These are phyloP conservation scores for Hygrophoropsis aurantiaca DNA, from an alignment of 768 basidiomycete species.

Conservation along the genomic window DNA sequence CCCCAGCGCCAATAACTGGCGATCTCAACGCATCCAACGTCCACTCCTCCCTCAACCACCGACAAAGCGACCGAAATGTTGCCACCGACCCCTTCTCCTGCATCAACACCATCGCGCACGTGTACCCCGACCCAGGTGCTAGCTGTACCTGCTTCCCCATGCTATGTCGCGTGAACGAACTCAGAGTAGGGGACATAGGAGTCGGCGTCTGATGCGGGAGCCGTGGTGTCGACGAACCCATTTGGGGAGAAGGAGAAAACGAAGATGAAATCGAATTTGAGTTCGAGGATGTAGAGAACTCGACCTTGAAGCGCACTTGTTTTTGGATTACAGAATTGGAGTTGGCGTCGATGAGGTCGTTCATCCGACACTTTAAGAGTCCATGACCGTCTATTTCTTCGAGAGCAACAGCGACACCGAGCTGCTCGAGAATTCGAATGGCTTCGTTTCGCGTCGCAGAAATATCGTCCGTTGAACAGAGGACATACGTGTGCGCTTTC, in stretches of 20 bases:
- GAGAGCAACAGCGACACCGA: slow-evolving; percentile 63
- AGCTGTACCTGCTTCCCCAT: slow-evolving; percentile 25
- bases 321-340: slow-evolving; percentile 55
- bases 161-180: slow-evolving; percentile 24
- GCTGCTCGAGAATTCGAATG: slow-evolving; percentile 57
- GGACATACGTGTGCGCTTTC: slow-evolving; percentile 59
- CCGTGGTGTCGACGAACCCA: slow-evolving; percentile 22
- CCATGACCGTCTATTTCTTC: slow-evolving; percentile 48
- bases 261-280: slow-evolving; percentile 20
- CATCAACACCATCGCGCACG: slow-evolving; percentile 72
- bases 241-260: slow-evolving; percentile 19
- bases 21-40: slow-evolving; percentile 37
- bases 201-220: slow-evolving; percentile 25
- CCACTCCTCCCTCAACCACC: slow-evolving; percentile 72
- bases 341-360: slow-evolving; percentile 43
- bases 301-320: slow-evolving; percentile 80
- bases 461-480: slow-evolving; percentile 59
- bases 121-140: too few species aligned
- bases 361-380: slow-evolving; percentile 51
- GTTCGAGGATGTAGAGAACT: slow-evolving; percentile 49
- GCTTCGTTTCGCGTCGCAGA: slow-evolving; percentile 64
- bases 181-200: slow-evolving; percentile 19
- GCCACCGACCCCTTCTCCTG: slow-evolving; percentile 92
- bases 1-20: slow-evolving; percentile 24
- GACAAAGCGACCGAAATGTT: slow-evolving; percentile 78